Base-by-base conservation (phyloP, 495 filamentous ascomycete genomes). In the Cercophora sp. region DNA sequence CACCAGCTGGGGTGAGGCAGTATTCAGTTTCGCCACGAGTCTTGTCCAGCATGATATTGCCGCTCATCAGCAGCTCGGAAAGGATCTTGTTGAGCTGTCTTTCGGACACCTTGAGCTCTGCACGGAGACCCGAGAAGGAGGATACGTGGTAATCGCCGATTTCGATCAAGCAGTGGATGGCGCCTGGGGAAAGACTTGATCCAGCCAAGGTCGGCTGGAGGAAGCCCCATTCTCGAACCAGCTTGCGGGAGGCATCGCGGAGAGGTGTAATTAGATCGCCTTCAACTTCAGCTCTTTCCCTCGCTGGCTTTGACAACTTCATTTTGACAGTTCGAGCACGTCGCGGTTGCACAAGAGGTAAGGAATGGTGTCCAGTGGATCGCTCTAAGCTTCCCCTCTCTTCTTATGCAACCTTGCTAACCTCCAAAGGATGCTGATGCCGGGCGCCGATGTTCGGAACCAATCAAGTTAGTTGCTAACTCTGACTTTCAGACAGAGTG, bases 161-260 rank as follows among this genome's bases (percentile, higher is more conserved):
- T 37, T 67, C 62, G 42, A 65, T 51, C 15, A 67, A 46, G 29
- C 53, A 58, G 41, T 65, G 59, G 8, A 58, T 54, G n/a, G 62
- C 62, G 1, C 54, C 55, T 1, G 57, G 45, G 0, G 59, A 61
- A 10, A 67, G 58, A 4, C 19, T n/a, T 8, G 54, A 55, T 0
- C 44, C 50, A 18, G 55, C 51, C 5, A 61, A 31, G 10, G 42
- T 61, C 0, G 52, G 31, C 8, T 27, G 57, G 18, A 65, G 40
- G 26, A 67, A 62, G 2, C 52, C 60, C 53, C 58, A 57, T 51
- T 67, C 64, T 3, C 64, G 48, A 13, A 61, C 57, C 42, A 67
- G 52, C 39, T 54, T 57, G 5, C 59, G 48, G 0, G 60, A 63
- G 15, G 65, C 58, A 9, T 55, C 54, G 8, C 56, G 65, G 27